phyloP scores from a whole-genome alignment of 192 early-diverging fungal species.

The Lobulomyces angularis region DNA sequence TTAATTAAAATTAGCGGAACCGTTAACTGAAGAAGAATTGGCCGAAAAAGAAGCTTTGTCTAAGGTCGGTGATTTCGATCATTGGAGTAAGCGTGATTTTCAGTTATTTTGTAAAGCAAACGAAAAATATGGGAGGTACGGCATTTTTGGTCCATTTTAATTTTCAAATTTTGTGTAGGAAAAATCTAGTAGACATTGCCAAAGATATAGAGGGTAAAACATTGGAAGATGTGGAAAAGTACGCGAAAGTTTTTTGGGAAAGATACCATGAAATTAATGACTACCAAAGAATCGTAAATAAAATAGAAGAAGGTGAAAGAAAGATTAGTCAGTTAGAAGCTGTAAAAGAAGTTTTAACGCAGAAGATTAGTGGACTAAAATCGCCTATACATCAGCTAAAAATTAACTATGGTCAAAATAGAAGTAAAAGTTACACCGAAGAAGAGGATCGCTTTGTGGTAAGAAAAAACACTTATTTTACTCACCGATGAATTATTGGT shows the following conservation, averaged over 20 bases:
- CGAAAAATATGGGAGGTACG: conserved; percentile 68
- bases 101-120: conserved; percentile 70
- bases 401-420: conserved; percentile 78
- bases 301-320: conserved; percentile 81
- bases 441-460: conserved; percentile 94
- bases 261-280: conserved; percentile 81
- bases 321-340: conserved; percentile 66
- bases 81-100: conserved; percentile 88
- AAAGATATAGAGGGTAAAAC: conserved; percentile 89
- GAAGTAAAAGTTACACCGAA: conserved; percentile 85
- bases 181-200: conserved; percentile 62
- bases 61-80: conserved; percentile 61
- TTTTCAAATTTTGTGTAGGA: conserved; percentile 18
- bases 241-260: conserved; percentile 78
- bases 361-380: conserved; percentile 59
- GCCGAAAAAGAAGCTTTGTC: conserved; percentile 52
- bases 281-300: conserved; percentile 69
- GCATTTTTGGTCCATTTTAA: conserved; percentile 3
- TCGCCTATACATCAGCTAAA: conserved; percentile 78
- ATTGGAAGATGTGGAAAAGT: conserved; percentile 67
- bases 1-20: too few relatives aligned
- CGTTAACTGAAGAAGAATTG: conserved; percentile 77
- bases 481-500: neutral
- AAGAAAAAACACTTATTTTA: neutral
- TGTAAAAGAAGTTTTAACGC: conserved; percentile 67